Evolutionary conservation across 1,284 basidiomycete genomes (phyloP).

Genomic region (Sanghuangporus baumii): DNA sequence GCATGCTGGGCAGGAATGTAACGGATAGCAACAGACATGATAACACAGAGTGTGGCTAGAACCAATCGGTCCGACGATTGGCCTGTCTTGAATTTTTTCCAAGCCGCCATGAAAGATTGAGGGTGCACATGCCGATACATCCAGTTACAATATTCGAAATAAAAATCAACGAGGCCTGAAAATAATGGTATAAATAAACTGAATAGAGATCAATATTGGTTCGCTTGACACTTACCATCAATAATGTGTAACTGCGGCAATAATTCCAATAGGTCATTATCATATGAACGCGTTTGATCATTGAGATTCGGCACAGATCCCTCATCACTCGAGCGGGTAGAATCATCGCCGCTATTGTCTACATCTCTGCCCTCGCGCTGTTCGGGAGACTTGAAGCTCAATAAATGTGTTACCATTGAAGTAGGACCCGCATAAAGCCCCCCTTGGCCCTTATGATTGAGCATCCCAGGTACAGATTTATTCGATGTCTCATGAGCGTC

Average conservation of each 20-base stretch:
- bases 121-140: constrained; percentile 73
- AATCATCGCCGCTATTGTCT: constrained; percentile 15
- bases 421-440: constrained; percentile 72
- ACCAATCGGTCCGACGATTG: constrained; percentile 58
- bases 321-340: constrained; percentile 4
- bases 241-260: constrained; percentile 62
- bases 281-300: constrained; percentile 35
- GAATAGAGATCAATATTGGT: neutral
- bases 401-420: constrained; percentile 59
- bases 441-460: constrained; percentile 55
- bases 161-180: constrained; percentile 52
- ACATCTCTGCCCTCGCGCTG: constrained; percentile 39
- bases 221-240: constrained; percentile 36
- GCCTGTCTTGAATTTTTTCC: constrained; percentile 68
- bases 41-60: constrained; percentile 62
- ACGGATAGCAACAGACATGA: constrained; percentile 65
- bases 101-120: constrained; percentile 50
- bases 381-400: constrained; percentile 40
- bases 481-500: constrained; percentile 34
- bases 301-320: neutral
- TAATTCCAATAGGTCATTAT: constrained; percentile 60
- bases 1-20: constrained; percentile 65
- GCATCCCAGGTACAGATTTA: constrained; percentile 56
- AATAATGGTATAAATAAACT: neutral
- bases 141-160: constrained; percentile 84